Base-by-base conservation (phyloP, 495 filamentous ascomycete species). In the Ascobolus immersus region DNA sequence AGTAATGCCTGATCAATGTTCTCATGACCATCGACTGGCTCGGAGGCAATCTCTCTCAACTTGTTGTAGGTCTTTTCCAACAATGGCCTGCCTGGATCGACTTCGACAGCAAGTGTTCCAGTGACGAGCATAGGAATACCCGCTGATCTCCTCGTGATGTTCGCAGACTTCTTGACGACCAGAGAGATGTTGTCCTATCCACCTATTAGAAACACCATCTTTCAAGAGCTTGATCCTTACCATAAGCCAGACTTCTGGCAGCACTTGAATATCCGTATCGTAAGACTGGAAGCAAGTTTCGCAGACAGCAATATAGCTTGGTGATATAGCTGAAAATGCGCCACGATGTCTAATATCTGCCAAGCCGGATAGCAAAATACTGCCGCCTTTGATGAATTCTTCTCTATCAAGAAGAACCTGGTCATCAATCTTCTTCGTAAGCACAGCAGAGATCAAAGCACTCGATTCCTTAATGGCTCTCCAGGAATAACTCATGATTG, bases 401-500 rank as follows among this genome's bases (percentile, higher is more conserved):
- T 51, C 44, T 4, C 38, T 33, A 4, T 52, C 46, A 4, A 65
- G 51, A 15, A 15, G 24, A 7, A 48, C 46, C 4, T 48, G 47
- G n/a, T 41, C 37, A 0, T n/a, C n/a, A n/a, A 39, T 43, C 10
- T 52, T 52, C 5, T 55, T 64, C 9, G 44, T 51, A 11, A 69
- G 45, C 19, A 77, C 53, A 3, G 53, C 53, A 24, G 64, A 71
- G 44, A 67, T 58, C 21, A 73, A 57, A 54, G 64, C 55, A 39
- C 61, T 65, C 14, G 81, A 77, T 48, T 94, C 86, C 34, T 89
- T 81, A 14, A 93, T 57, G 0, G 77, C 79, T 43, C 86, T 66
- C 65, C 90, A 96, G 27, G 74, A 84, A 46, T 91, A 96, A 20
- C 80, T 91, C 28, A 94, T 56, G 21, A 81, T 58, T 45, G 84